Evolutionary conservation across 768 basidiomycete species (phyloP).

Genomic region (Leccinum subtestaceum): DNA sequence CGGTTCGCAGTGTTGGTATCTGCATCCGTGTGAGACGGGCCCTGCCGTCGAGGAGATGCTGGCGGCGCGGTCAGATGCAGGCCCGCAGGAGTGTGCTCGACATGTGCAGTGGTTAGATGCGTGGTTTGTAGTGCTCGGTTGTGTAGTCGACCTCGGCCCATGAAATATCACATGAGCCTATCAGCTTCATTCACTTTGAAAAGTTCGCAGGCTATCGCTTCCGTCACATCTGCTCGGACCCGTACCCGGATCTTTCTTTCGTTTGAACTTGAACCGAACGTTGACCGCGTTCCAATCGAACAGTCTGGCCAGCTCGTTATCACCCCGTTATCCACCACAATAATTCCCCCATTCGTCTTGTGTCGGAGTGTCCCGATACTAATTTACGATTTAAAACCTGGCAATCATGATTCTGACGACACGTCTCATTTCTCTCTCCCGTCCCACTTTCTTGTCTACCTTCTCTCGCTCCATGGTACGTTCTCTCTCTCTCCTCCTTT

Average conservation of each 20-base stretch:
- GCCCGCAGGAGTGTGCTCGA: conserved; percentile 15
- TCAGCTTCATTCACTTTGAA: background rate
- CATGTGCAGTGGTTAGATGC: conserved; percentile 52
- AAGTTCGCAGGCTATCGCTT: conserved; percentile 1
- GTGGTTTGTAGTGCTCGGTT: conserved; percentile 77
- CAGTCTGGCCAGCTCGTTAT: background rate
- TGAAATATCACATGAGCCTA: conserved; percentile 2
- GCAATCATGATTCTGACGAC: conserved; percentile 41
- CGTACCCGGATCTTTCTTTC: conserved; percentile 7
- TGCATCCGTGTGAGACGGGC: conserved; percentile 84
- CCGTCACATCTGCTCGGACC: background rate
- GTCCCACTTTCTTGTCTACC: conserved; percentile 37
- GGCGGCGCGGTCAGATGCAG: conserved; percentile 34
- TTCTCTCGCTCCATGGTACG: conserved; percentile 51
- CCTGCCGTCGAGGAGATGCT: conserved; percentile 68
- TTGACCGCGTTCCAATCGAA: background rate
- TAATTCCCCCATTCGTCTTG: conserved; percentile 4
- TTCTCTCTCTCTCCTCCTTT: conserved; percentile 5
- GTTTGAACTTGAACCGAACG: background rate
- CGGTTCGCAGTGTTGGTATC: conserved; percentile 74
- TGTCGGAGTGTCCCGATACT: conserved; percentile 23
- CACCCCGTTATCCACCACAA: background rate
- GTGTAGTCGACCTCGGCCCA: conserved; percentile 52
- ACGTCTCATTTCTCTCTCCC: conserved; percentile 38
- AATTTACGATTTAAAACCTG: conserved; percentile 15